Base-by-base conservation (phyloP, 345 rosid species). In the Eucalyptus globulus region DNA sequence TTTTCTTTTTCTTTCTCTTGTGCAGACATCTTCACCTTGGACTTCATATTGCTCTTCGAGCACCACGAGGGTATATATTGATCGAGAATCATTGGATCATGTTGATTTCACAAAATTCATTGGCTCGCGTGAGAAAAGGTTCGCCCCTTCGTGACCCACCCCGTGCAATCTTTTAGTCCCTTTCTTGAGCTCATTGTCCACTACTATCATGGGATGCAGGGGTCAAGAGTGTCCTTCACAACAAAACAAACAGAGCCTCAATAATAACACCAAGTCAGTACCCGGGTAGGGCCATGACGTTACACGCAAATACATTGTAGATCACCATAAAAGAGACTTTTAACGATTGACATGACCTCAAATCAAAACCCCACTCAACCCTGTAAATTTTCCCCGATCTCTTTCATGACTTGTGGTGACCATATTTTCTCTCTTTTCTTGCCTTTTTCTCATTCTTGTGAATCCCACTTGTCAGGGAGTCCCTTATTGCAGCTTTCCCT, bases 281-380 rank as follows among this genome's bases (percentile, higher is more conserved):
- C 58, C 88, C 53, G 44, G 45, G 93, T 90, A 91, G 93, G 95
- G 92, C 88, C 94, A 29, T 91, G 89, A 58, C 29, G 58, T 44
- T 76, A 76, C 88, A 90, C 90, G 49, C 91, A 88, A 89, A 60
- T 89, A 54, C 86, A 86, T 86, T 85, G 90, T 62, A 91, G 49
- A 90, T 88, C 89, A 88, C 87, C 88, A 91, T 87, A 88, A 83
- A 83, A 54, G 43, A 88, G 47, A 69, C 51, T 49, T 86, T 93
- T 89, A 90, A 89, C 87, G 91, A 90, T 87, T 91, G 94, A 93
- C 31, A 92, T 87, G 94, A 95, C 94, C 67, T 89, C 45, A 86
- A 90, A 94, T 93, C 94, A 91, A 88, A 88, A 60, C 83, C 65
- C 80, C 87, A 47, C 87, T n/a, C 87, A 53, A 49, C 54, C 44